Base-by-base conservation (phyloP, 805 yeast genomes). In the Dipodascus albidus region DNA sequence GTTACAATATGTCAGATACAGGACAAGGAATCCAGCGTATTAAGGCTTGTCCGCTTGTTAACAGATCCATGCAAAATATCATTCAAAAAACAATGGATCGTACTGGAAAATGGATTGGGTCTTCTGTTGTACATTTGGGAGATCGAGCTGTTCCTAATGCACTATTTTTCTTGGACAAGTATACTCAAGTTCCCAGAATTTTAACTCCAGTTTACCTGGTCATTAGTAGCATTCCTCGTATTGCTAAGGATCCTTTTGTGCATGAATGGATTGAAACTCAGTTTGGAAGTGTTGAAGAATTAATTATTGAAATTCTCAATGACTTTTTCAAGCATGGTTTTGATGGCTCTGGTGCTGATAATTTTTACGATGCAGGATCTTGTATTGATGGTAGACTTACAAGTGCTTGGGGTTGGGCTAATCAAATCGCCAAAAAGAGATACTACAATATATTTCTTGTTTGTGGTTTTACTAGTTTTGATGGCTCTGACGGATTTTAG, bases 111-210 rank as follows among this genome's bases (percentile, higher is more conserved):
- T 85, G 93, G 91, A 83, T 85, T 31, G 95, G 95, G 1, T 81
- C 87, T 2, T 79, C 85, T 14, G 91, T 83, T 21, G 85, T 85
- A 21, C 95, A 85, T 66, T 63, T 86, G 19, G 95, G 93, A 42
- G 95, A 85, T 65, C 84, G 82, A 60, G 85, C 90, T 1, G 95
- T 85, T 3, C 95, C 95, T 2, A 85, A 85, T 64, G 89, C 91
- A 0, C 65, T 86, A 56, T 85, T 85, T 63, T 85, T 85, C 70
- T 67, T 85, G 52, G 93, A 85, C 66, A 85, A 86, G 64, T 85
- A 85, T 64, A 77, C 83, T 27, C 95, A 85, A 65, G 87, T 86
- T 2, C 93, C 93, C 27, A 76, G 82, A 50, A 85, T 85, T 35
- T 67, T 85, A 59, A 85, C 81, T 47, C 95, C 95, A 1, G 79